Evolutionary conservation across 257 asterid species (phyloP), one percentile per base, ranked within the genome.

Genomic region (Nicotiana paniculata): DNA sequence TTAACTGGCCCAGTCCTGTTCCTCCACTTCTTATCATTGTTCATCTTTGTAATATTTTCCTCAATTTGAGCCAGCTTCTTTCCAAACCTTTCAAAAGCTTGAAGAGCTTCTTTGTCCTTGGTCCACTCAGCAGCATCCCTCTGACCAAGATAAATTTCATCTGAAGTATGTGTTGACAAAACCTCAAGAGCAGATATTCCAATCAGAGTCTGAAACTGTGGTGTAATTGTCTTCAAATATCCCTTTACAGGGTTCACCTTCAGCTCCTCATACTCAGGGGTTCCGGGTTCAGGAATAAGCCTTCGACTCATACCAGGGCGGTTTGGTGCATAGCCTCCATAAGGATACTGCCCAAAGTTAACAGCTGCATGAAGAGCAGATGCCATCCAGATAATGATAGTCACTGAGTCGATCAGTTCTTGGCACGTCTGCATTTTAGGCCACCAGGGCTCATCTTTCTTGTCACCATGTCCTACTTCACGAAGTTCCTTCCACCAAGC

Each of bases 1-100:
- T 87, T 89, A 81, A 87, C 96, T 1, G 95, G 92, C 17, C 97
- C 96, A 74, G 16, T 53, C 85, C 95, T 88, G 81, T 93, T 93
- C 83, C 64, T 91, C 90, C 81, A 81, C 63, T 81, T 81, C 67
- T 67, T 78, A 15, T 93, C 91, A 28, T 77, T 72, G 66, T 93
- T 93, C 91, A 89, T 87, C 77, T 81, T 55, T 37, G n/a, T 67
- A 43, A 90, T 89, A 21, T 64, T 79, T 15, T 77, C 83, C 87
- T 93, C 97, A 86, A 89, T 85, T 63, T 88, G 83, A 18, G 10
- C 68, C 76, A 90, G 77, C 84, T 84, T 91, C 46, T 83, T 28
- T 26, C 95, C 92, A 58, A 93, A 93, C 79, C 16, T 85, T 63
- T 87, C 85, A 17, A 93, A 91, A 2, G 93, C 95, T 84, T 81